A percentile compares a stretch with the other conserved stretches of the same genome.
phyloP scores from a whole-genome alignment of 345 rosid species.

The Murraya paniculata region DNA sequence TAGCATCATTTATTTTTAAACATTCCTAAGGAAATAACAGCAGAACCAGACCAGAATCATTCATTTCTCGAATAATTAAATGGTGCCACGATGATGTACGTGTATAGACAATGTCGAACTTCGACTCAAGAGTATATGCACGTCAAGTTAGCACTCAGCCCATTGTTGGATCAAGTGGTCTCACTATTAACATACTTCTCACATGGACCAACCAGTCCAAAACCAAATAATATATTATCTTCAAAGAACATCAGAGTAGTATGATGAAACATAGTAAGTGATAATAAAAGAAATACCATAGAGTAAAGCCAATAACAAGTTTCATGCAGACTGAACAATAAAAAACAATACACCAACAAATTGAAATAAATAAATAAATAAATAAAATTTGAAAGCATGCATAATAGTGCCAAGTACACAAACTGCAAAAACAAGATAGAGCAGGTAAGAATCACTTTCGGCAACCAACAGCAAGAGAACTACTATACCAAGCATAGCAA shows the following conservation, averaged over 20 bases:
- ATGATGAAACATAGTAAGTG: neutral
- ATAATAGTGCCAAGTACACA: neutral
- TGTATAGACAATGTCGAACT: neutral
- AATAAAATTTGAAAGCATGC: neutral
- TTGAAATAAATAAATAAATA: neutral
- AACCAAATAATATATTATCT: neutral
- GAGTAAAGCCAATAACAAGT: neutral
- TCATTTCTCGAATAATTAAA: neutral
- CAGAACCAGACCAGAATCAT: too few relatives aligned
- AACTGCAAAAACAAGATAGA: neutral
- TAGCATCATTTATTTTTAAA: conserved; percentile 4
- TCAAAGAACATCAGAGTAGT: neutral
- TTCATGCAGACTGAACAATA: neutral
- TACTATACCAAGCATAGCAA: neutral
- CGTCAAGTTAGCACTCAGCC: neutral
- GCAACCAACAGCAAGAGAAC: neutral
- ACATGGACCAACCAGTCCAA: neutral
- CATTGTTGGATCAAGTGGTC: neutral
- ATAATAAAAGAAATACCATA: neutral
- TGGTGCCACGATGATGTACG: neutral
- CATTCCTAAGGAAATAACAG: neutral
- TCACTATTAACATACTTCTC: neutral
- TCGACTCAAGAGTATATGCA: neutral
- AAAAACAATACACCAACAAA: neutral
- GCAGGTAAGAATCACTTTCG: neutral